Percentiles rank a stretch among this genome's conserved stretches.
phyloP scores from a whole-genome alignment of 1,284 basidiomycete genomes.

The Ceratobasidium sp. region DNA sequence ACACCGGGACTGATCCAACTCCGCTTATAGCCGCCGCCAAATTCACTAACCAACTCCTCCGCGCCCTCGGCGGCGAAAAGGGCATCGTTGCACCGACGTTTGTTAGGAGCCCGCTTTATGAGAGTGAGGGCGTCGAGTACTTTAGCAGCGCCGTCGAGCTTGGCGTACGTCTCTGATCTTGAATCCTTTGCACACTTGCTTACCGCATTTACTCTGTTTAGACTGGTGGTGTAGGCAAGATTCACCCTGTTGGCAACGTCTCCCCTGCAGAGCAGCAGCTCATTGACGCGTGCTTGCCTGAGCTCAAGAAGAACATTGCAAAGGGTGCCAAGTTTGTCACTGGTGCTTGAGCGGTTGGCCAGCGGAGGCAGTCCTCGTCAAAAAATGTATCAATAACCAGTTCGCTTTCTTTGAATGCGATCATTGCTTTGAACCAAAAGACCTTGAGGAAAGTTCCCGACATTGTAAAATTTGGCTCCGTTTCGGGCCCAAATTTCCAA shows the following conservation, averaged over 20 bases:
- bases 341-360: conserved; percentile 13
- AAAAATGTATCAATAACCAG: conserved; percentile 11
- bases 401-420: conserved; percentile 19
- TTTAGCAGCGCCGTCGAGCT: conserved; percentile 94
- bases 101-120: conserved; percentile 76
- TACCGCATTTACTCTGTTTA: conserved; percentile 55
- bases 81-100: conserved; percentile 87
- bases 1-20: neutral
- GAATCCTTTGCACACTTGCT: conserved; percentile 42
- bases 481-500: neutral
- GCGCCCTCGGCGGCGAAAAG: conserved; percentile 89
- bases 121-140: conserved; percentile 73
- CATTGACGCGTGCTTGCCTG: conserved; percentile 88
- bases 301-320: conserved; percentile 97
- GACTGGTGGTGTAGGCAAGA: conserved; percentile 91
- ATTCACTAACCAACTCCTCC: conserved; percentile 86
- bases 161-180: conserved; percentile 70
- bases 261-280: conserved; percentile 87
- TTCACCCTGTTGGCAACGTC: conserved; percentile 83
- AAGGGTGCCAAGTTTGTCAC: conserved; percentile 88
- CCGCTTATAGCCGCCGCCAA: conserved; percentile 76
- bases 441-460: neutral
- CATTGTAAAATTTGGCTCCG: neutral
- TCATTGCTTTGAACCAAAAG: conserved; percentile 6
- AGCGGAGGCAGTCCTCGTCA: neutral